Evolutionary conservation across 1,284 basidiomycete species (phyloP).

Genomic region (Puccinia novopanici): DNA sequence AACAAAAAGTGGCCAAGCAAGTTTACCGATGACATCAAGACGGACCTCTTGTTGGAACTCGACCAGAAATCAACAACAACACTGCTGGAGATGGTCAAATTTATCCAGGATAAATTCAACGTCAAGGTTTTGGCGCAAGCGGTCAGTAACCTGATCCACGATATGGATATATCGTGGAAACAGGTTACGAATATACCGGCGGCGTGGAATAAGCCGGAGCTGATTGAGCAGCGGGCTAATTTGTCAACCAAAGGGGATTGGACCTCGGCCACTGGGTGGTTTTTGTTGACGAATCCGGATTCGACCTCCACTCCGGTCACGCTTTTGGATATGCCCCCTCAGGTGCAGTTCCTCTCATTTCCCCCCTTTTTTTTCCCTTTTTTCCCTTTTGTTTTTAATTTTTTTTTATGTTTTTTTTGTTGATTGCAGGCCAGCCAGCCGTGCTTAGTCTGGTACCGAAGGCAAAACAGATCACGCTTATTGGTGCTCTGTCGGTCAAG

Average conservation of each 20-base stretch:
- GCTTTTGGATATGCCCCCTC: neutral
- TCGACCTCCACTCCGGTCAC: neutral
- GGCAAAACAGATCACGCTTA: no score
- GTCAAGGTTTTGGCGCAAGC: neutral
- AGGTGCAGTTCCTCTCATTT: neutral
- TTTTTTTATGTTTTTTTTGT: no score
- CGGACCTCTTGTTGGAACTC: neutral
- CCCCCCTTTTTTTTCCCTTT: constrained; percentile 1
- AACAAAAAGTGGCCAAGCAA: no score
- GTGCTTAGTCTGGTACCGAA: no score
- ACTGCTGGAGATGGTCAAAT: no score
- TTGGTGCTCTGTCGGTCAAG: no score
- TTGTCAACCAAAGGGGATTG: neutral
- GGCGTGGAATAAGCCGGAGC: constrained; percentile 8
- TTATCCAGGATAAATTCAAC: no score
- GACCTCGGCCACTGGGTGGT: neutral
- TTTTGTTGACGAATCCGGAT: constrained; percentile 5
- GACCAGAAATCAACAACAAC: neutral
- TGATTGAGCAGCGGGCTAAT: neutral
- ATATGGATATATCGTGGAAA: neutral
- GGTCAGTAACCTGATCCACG: neutral
- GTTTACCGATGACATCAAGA: no score
- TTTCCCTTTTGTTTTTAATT: neutral
- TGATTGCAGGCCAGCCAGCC: no score
- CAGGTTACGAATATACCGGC: neutral